Conservation (phyloP, 2,329 filamentous ascomycete genomes). For the Rutstroemia sp. region DNA sequence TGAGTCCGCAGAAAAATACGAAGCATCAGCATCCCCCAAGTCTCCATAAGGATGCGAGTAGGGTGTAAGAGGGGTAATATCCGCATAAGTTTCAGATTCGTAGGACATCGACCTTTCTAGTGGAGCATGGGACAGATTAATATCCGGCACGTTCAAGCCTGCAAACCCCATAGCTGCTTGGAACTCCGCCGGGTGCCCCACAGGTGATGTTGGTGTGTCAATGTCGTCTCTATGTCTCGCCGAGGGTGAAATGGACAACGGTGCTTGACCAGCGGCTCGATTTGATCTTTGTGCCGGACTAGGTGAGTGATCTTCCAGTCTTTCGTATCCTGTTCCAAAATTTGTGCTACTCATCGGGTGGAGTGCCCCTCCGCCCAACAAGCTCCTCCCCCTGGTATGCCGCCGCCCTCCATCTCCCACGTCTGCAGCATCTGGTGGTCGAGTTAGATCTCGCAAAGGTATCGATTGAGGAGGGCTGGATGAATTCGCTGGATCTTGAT, state of each 20-base stretch:
- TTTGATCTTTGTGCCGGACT: conserved; percentile 18
- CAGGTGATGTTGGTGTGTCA: conserved; percentile 22
- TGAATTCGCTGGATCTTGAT: conserved; percentile 34
- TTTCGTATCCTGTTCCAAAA: conserved; percentile 24
- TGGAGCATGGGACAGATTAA: conserved; percentile 25
- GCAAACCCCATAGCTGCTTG: conserved; percentile 29
- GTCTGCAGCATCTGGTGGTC: conserved; percentile 27
- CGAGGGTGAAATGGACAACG: conserved; percentile 9
- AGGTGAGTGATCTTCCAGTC: conserved; percentile 25
- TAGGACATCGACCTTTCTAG: conserved; percentile 20
- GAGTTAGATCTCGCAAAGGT: conserved; percentile 57
- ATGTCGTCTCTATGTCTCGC: conserved; percentile 13
- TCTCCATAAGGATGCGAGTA: conserved; percentile 18
- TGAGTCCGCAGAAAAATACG: conserved; percentile 38
- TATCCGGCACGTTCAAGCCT: conserved; percentile 29
- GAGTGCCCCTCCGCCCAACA: conserved; percentile 22
- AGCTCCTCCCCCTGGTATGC: conserved; percentile 27
- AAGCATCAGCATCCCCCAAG: conserved; percentile 16
- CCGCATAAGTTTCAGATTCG: conserved; percentile 21
- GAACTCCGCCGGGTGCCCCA: conserved; percentile 27
- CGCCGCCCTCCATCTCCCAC: conserved; percentile 20
- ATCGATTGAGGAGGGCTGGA: conserved; percentile 54
- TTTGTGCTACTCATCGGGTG: conserved; percentile 21
- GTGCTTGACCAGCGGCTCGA: conserved; percentile 10
- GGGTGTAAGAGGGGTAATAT: conserved; percentile 12